A percentile compares a stretch with the other conserved stretches of the same genome.
Conservation (phyloP, 495 filamentous ascomycete genomes). For the Cudoniella acicularis region DNA sequence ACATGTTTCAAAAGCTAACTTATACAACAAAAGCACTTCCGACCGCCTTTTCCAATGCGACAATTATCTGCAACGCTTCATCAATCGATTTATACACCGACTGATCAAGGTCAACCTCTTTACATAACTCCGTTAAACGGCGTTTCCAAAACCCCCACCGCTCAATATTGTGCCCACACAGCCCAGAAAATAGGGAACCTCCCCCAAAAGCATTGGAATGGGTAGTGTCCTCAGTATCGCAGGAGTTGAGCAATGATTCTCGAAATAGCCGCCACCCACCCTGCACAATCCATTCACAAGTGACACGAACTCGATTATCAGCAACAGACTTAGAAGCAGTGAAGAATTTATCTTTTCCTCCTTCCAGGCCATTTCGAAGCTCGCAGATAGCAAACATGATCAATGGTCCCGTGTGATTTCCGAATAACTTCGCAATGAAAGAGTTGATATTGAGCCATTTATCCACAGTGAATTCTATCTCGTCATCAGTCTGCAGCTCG, state of each 20-base stretch:
- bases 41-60: not conserved
- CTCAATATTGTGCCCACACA: not conserved
- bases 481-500: not conserved
- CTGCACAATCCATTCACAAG: not conserved
- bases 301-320: not conserved
- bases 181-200: too few relatives aligned
- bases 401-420: too few relatives aligned
- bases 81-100: not conserved
- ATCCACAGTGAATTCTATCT: not conserved
- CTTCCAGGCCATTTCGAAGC: not conserved
- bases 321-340: not conserved
- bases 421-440: not conserved
- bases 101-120: not conserved
- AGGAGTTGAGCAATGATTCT: not conserved
- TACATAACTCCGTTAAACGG: not conserved
- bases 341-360: not conserved
- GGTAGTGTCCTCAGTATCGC: too few relatives aligned
- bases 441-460: not conserved
- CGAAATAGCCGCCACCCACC: not conserved
- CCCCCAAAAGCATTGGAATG: too few relatives aligned
- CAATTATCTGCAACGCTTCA: not conserved
- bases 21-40: too few relatives aligned
- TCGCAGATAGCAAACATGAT: too few relatives aligned
- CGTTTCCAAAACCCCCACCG: not conserved
- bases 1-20: too few relatives aligned